Evolutionary conservation across 768 basidiomycete species (phyloP).

Genomic region (Trametes villosa): DNA sequence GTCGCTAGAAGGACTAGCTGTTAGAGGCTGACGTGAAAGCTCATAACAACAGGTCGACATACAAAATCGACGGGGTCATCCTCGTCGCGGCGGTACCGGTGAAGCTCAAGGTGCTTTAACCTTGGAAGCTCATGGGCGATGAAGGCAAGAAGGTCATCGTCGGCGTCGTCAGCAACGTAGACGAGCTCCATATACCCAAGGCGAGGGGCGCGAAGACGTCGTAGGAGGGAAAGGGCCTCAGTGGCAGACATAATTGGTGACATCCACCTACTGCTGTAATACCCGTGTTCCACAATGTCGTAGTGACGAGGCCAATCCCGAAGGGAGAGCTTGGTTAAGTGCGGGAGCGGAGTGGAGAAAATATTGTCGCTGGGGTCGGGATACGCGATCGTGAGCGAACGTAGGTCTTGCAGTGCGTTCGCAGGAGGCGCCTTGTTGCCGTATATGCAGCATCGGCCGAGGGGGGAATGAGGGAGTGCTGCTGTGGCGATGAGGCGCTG

Average conservation of each 20-base stretch:
- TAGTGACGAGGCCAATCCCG: slow-evolving; percentile 1
- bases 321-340: background rate
- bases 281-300: background rate
- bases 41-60: background rate
- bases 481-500: background rate
- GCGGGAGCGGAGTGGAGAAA: background rate
- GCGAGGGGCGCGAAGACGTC: background rate
- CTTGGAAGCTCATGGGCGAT: background rate
- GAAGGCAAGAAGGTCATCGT: background rate
- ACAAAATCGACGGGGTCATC: background rate
- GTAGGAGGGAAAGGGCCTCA: background rate
- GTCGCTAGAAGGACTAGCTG: background rate
- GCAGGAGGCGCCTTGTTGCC: background rate
- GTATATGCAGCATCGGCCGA: background rate
- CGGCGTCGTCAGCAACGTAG: background rate
- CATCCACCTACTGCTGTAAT: background rate
- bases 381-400: background rate
- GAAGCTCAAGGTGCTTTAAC: background rate
- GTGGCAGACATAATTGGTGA: background rate
- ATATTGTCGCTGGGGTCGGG: background rate
- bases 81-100: background rate
- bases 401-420: background rate
- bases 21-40: background rate
- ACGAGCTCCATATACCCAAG: background rate
- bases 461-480: background rate